Conservation (phyloP, 2,329 filamentous ascomycete genomes). For the Xylogone sp. region DNA sequence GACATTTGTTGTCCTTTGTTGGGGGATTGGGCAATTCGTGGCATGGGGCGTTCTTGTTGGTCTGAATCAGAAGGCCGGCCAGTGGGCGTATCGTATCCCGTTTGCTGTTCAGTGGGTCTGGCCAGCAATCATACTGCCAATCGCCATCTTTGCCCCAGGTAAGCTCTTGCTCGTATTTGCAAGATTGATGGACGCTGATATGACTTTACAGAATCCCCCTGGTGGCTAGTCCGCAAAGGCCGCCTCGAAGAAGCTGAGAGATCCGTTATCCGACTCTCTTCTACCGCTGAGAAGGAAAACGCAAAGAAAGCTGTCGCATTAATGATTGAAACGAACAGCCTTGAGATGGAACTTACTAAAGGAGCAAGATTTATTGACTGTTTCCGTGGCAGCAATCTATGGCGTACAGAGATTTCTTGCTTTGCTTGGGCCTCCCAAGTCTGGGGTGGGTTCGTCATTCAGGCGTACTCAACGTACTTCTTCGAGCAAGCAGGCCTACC, state of each 20-base stretch:
- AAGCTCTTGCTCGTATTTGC: constrained; percentile 34
- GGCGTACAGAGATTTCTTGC: constrained; percentile 64
- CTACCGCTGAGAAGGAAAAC: constrained; percentile 22
- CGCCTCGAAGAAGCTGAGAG: constrained; percentile 38
- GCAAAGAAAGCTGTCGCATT: constrained; percentile 79
- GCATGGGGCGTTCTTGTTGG: constrained; percentile 40
- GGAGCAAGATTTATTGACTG: constrained; percentile 78
- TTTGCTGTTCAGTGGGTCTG: constrained; percentile 45
- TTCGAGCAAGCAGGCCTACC: constrained; percentile 55
- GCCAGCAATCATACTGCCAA: constrained; percentile 38
- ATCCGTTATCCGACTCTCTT: constrained; percentile 32
- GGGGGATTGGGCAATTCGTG: constrained; percentile 42
- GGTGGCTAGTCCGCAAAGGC: constrained; percentile 42
- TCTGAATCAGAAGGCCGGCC: constrained; percentile 33
- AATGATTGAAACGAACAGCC: constrained; percentile 84
- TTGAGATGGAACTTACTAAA: constrained; percentile 65
- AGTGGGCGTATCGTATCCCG: constrained; percentile 44
- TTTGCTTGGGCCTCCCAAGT: constrained; percentile 61
- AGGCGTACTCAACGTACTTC: constrained; percentile 63
- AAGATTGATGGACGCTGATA: constrained; percentile 36
- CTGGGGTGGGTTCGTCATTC: constrained; percentile 59
- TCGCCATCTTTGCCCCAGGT: constrained; percentile 41
- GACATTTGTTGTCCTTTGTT: constrained; percentile 48
- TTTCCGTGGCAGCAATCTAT: constrained; percentile 73
- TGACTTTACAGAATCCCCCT: constrained; percentile 42